A percentile compares a stretch with the other conserved stretches of the same genome.
Conservation (phyloP, 225 moss, liverwort and hornwort species). For the Lunularia cruciata region DNA sequence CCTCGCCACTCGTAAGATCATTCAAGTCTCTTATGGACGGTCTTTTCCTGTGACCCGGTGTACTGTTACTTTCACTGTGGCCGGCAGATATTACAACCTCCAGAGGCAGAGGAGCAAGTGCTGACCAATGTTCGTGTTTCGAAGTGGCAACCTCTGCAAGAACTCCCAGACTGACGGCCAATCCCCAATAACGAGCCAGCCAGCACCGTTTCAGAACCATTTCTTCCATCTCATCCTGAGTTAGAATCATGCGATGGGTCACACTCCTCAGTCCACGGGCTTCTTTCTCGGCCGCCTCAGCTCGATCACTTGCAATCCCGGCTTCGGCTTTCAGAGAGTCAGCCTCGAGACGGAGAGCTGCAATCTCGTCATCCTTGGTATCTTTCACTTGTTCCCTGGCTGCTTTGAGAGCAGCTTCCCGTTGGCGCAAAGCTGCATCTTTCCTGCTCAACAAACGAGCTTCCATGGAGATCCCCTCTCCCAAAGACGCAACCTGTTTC, state of each 20-base stretch:
- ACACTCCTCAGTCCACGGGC: conserved; percentile 84
- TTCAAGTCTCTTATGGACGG: conserved; percentile 44
- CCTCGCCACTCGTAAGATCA: conserved; percentile 47
- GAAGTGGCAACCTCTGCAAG: conserved; percentile 73
- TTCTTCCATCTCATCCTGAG: conserved; percentile 94
- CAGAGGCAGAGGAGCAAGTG: conserved; percentile 79
- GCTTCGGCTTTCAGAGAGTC: conserved; percentile 71
- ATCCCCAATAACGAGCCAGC: conserved; percentile 90
- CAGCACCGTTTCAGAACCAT: conserved; percentile 95
- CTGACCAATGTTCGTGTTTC: conserved; percentile 89
- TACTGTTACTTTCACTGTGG: conserved; percentile 56
- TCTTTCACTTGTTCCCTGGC: conserved; percentile 81
- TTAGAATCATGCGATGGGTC: conserved; percentile 91
- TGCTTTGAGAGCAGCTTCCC: conserved; percentile 79
- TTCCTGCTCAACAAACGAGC: conserved; percentile 70
- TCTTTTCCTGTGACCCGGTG: conserved; percentile 28
- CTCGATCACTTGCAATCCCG: conserved; percentile 61
- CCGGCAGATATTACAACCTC: conserved; percentile 93
- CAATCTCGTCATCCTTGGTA: conserved; percentile 92
- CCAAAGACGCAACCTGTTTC: conserved; percentile 82
- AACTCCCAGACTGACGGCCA: conserved; percentile 68
- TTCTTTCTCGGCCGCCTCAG: conserved; percentile 70
- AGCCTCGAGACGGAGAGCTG: conserved; percentile 75
- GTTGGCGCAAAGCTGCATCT: conserved; percentile 55
- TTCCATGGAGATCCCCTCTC: conserved; percentile 88